phyloP scores from a whole-genome alignment of 257 asterid genomes.

The Lantana camara region DNA sequence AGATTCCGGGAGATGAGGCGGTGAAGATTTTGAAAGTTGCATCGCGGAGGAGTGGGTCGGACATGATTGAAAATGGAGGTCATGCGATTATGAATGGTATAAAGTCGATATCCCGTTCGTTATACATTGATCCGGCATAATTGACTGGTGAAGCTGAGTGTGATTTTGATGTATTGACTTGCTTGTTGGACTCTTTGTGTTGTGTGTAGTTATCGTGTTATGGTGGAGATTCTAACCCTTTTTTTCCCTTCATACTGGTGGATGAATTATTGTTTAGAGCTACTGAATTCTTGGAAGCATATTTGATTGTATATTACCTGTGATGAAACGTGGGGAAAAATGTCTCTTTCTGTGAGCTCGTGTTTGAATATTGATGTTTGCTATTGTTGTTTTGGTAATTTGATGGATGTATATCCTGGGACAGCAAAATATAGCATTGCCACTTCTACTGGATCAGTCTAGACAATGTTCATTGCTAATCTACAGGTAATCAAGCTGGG shows the following conservation, averaged over 20 bases:
- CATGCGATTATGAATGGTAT: constrained; percentile 67
- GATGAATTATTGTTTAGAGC: neutral
- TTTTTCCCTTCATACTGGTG: too few species aligned
- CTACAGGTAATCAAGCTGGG: too few species aligned
- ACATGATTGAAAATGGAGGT: constrained; percentile 45
- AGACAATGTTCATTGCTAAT: neutral
- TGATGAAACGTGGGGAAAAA: too few species aligned
- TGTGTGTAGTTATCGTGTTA: too few species aligned
- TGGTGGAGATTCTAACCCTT: too few species aligned
- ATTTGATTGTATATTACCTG: neutral
- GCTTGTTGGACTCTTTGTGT: too few species aligned
- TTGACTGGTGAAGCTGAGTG: constrained; percentile 14
- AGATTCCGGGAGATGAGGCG: constrained; percentile 69
- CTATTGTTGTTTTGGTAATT: neutral
- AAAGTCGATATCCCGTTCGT: constrained; percentile 9
- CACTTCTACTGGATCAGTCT: neutral
- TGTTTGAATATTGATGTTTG: neutral
- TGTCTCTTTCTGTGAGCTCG: neutral
- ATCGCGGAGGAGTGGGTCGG: constrained; percentile 54
- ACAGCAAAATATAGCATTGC: neutral
- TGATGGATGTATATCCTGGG: neutral
- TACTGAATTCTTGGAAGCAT: neutral
- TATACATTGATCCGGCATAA: neutral
- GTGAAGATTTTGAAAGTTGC: constrained; percentile 56
- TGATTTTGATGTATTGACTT: neutral